Conservation (phyloP, 306 rosid genomes). For the Citrullus amarus region DNA sequence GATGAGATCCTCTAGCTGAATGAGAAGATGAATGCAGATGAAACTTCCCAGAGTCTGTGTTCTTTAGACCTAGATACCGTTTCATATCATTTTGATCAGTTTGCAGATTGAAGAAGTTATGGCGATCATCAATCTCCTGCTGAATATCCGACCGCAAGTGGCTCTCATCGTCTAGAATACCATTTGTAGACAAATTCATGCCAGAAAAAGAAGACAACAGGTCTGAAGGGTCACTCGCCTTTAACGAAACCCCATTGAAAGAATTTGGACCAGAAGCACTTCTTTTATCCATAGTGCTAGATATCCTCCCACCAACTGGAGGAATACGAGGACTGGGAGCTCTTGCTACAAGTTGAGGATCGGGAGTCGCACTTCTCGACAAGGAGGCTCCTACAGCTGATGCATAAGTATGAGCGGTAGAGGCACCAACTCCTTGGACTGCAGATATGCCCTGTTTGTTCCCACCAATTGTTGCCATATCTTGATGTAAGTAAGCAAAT, state of each 20-base stretch:
- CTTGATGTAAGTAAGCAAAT: conserved; percentile 39
- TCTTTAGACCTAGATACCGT: conserved; percentile 44
- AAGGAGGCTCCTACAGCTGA: conserved; percentile 73
- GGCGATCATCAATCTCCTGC: conserved; percentile 44
- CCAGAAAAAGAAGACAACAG: conserved; percentile 67
- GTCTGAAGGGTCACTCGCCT: conserved; percentile 50
- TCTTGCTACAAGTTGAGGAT: conserved; percentile 63
- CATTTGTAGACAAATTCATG: conserved; percentile 57
- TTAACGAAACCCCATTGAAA: conserved; percentile 35
- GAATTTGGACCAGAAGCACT: conserved; percentile 33
- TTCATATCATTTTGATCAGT: conserved; percentile 49
- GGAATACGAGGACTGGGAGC: conserved; percentile 86
- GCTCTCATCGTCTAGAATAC: conserved; percentile 38
- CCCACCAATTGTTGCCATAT: conserved; percentile 35
- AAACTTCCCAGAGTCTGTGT: conserved; percentile 54
- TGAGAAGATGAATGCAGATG: conserved; percentile 31
- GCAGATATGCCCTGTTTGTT: conserved; percentile 49
- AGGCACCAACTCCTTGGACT: conserved; percentile 36
- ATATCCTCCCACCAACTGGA: conserved; percentile 67
- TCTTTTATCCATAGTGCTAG: conserved; percentile 49
- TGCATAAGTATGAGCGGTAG: conserved; percentile 61
- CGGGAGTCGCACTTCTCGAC: conserved; percentile 88
- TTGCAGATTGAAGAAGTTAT: conserved; percentile 50
- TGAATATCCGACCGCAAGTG: conserved; percentile 49
- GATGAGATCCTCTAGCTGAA: conserved; percentile 32